Base-by-base conservation (phyloP, 2,329 filamentous ascomycete genomes). In the Calycina herbarum region DNA sequence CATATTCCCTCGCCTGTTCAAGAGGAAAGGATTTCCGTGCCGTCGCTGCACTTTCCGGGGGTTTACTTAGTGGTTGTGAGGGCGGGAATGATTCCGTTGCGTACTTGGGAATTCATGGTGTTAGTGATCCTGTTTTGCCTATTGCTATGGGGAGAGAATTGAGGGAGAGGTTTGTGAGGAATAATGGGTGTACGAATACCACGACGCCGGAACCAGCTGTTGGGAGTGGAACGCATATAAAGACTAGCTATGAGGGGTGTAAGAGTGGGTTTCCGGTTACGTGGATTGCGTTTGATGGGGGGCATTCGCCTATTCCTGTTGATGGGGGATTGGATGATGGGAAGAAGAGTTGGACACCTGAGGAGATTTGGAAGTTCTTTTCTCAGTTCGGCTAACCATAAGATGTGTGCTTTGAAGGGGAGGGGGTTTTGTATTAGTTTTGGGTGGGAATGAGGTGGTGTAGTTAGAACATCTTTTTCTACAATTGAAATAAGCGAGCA, bases 131-230 rank as follows among this genome's bases (percentile, higher is more conserved):
- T n/a, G 75, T 78, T 7, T 72, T 80, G 5, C 71, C 73, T 29
- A 76, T 79, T 40, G 65, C 70, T 5, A 65, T 65, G 8, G 78
- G 78, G 31, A 66, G 74, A 6, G 59, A 70, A 65, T 70, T 80
- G 65, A 74, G 77, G 7, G 77, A 80, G 63, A 73, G 70, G 45
- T 80, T 79, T 65, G 74, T 77, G 15, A 65, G 62, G 56, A 77
- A 79, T 62, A 80, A 80, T 60, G 75, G 76, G 6, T 80, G 58
- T 57, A n/a, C 24, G 59, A 59, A 33, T 63, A 61, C 31, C 13
- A 59, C 58, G 17, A 24, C 58, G 4, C 5, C 20, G 1, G 58
- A 59, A 20, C 29, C 58, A 2, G 35, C 35, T 15, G 11, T 24
- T 29, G 58, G 58, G 5, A 38, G 29, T 38, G n/a, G 33, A 7